Evolutionary conservation across 208 protist genomes (phyloP).

Genomic region (Strigomonas galati): DNA sequence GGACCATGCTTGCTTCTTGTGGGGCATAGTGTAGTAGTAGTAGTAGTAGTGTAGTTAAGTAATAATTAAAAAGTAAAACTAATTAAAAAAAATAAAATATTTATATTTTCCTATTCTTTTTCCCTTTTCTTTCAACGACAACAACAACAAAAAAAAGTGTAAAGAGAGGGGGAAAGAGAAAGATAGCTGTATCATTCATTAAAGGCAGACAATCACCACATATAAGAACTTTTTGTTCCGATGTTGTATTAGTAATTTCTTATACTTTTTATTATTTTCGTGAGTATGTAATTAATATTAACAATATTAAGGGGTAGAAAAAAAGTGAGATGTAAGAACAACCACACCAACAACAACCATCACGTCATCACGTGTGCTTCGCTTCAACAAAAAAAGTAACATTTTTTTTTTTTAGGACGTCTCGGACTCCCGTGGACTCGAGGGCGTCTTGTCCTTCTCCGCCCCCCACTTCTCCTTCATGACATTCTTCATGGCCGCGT

Average conservation of each 20-base stretch:
- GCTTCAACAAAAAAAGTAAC: not conserved
- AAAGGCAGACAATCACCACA: too few relatives aligned
- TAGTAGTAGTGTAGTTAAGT: not conserved
- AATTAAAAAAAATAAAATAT: constrained; percentile 20
- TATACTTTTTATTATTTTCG: constrained; percentile 3
- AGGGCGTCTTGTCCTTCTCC: constrained; percentile 21
- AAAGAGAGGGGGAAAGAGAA: not conserved
- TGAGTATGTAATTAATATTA: too few relatives aligned
- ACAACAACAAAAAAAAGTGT: constrained; percentile 17
- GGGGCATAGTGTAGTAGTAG: constrained; percentile 32
- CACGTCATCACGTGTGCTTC: too few relatives aligned
- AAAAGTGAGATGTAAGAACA: not conserved
- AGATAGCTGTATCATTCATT: not conserved
- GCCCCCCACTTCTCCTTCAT: constrained; percentile 42
- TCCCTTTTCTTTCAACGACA: not conserved
- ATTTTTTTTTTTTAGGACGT: not conserved
- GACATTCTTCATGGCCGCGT: constrained; percentile 46
- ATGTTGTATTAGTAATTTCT: not conserved
- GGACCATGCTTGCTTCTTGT: constrained; percentile 85
- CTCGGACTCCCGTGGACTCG: not conserved
- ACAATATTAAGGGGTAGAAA: too few relatives aligned
- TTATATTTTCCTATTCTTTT: not conserved
- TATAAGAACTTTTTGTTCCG: not conserved
- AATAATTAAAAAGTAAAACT: constrained; percentile 11
- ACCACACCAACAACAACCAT: too few relatives aligned